These are phyloP conservation scores for Dunaliella sp. DNA, from an alignment of 139 green algal genomes.

Conservation along the genomic window DNA sequence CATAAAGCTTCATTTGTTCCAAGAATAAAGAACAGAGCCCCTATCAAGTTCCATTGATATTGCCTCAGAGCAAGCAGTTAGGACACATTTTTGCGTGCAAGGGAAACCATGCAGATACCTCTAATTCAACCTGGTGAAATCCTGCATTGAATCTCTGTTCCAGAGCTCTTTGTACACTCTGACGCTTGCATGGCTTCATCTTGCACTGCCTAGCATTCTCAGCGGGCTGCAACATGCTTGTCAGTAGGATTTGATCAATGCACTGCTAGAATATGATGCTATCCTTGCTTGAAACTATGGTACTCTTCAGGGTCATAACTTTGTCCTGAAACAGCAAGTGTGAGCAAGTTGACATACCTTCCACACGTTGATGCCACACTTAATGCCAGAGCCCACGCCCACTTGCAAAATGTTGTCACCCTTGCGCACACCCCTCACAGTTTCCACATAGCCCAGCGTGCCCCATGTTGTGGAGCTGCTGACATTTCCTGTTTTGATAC, in stretches of 20 bases:
- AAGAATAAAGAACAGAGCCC: no score
- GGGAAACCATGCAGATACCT: no score
- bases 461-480: conserved; percentile 5
- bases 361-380: conserved; percentile 56
- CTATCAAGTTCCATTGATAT: no score
- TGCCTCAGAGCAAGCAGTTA: no score
- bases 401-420: conserved; percentile 47
- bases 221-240: no score
- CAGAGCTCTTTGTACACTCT: not conserved
- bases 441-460: conserved; percentile 51
- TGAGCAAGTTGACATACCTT: conserved; percentile 15
- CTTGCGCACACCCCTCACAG: conserved; percentile 37
- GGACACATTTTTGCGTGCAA: no score
- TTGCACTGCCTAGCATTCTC: no score
- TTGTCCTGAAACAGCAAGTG: not conserved
- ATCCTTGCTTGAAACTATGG: not conserved
- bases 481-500: not conserved
- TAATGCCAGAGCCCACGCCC: conserved; percentile 53
- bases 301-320: not conserved
- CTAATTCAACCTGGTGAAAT: no score
- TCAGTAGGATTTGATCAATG: not conserved
- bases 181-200: not conserved
- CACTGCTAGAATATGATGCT: not conserved
- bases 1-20: no score
- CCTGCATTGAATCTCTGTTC: no score